Conservation (phyloP, 257 asterid species). For the Nicotiana obtusifolia region DNA sequence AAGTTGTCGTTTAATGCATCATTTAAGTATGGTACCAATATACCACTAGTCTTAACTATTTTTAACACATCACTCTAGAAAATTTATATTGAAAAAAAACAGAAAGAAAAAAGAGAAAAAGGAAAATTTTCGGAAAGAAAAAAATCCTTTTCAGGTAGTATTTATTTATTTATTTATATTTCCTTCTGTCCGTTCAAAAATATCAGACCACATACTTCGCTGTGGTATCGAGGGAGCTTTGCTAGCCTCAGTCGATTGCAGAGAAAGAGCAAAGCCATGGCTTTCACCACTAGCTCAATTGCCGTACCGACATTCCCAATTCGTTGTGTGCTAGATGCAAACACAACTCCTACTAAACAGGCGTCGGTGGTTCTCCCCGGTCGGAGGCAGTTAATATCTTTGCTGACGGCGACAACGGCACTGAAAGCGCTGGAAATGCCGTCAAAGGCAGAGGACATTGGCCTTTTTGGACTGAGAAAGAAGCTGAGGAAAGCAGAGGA, state of each 20-base stretch:
- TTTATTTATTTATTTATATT: neutral
- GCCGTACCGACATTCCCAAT: constrained; percentile 30
- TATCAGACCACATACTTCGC: neutral
- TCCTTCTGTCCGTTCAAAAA: neutral
- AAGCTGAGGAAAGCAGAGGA: constrained; percentile 60
- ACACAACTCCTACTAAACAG: constrained; percentile 20
- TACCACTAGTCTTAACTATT: neutral
- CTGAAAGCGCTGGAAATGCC: constrained; percentile 53
- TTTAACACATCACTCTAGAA: no score
- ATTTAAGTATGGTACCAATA: neutral
- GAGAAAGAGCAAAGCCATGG: constrained; percentile 33
- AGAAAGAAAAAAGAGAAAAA: neutral
- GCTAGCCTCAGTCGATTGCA: constrained; percentile 15
- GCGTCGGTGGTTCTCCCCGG: constrained; percentile 33
- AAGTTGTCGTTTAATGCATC: neutral
- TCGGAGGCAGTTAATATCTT: constrained; percentile 57
- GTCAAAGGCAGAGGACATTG: constrained; percentile 61
- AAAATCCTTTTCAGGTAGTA: neutral
- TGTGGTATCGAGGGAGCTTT: neutral
- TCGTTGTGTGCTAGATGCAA: constrained; percentile 17
- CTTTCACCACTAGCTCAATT: constrained; percentile 41
- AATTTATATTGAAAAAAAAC: neutral
- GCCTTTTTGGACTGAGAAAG: constrained; percentile 63
- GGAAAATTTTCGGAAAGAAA: neutral
- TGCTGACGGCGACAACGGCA: constrained; percentile 54